phyloP scores from a whole-genome alignment of 2,329 filamentous ascomycete species.

The Malbranchea cinnamomea region DNA sequence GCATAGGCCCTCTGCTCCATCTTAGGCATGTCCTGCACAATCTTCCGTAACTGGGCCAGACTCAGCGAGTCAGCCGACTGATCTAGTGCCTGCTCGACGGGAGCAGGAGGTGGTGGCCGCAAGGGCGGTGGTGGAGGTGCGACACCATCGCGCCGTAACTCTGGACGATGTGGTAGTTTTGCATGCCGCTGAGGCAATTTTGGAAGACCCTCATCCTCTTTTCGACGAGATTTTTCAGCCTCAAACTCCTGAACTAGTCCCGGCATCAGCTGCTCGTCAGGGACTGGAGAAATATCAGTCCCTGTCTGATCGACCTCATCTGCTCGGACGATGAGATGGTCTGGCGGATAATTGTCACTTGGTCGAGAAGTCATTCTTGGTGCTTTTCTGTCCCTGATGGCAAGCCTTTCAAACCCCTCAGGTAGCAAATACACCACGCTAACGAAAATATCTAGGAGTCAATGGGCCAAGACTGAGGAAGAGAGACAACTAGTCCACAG shows the following conservation, averaged over 20 bases:
- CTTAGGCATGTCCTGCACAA: constrained; percentile 60
- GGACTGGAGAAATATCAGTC: constrained; percentile 30
- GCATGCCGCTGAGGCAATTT: constrained; percentile 10
- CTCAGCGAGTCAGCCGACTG: constrained; percentile 53
- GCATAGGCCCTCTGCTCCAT: constrained; percentile 63
- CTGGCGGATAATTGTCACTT: constrained; percentile 11
- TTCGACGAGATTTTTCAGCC: constrained; percentile 9
- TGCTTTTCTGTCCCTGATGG: too few species aligned
- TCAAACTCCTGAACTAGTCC: constrained; percentile 25
- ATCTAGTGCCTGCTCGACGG: constrained; percentile 21
- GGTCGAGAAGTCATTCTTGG: too few species aligned
- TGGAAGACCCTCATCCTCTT: constrained; percentile 8
- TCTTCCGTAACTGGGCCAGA: constrained; percentile 54
- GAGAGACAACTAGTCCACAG: too few species aligned
- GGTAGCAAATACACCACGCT: too few species aligned
- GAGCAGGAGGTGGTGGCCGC: constrained; percentile 33
- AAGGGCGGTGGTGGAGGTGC: constrained; percentile 25
- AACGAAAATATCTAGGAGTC: too few species aligned
- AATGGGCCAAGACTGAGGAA: too few species aligned
- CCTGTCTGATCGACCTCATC: constrained; percentile 36
- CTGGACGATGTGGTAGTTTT: constrained; percentile 17
- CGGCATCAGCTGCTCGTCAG: constrained; percentile 29
- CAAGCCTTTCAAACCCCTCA: too few species aligned
- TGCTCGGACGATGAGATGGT: constrained; percentile 31
- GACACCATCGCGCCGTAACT: constrained; percentile 21